Conservation (phyloP, 768 basidiomycete species). For the Amanita rubescens region DNA sequence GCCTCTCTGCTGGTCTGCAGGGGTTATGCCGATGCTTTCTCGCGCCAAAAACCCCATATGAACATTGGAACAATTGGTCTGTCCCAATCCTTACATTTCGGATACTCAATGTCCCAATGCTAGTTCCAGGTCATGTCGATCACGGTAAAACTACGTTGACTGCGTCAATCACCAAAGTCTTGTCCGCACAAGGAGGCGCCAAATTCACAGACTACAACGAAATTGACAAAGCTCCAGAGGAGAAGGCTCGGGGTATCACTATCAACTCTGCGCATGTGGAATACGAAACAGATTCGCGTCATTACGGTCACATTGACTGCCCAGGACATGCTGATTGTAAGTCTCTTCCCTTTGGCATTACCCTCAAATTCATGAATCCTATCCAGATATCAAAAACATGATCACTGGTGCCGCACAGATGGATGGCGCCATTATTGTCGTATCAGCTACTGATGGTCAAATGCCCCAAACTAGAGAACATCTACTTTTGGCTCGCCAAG, state of each 20-base stretch:
- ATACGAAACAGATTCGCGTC: constrained; percentile 84
- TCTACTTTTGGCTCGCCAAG: constrained; percentile 93
- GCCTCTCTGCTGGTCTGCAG: constrained; percentile 30
- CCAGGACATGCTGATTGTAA: constrained; percentile 92
- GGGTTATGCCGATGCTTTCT: constrained; percentile 74
- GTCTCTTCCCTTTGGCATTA: constrained; percentile 16
- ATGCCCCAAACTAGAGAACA: constrained; percentile 99
- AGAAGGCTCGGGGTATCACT: constrained; percentile 98
- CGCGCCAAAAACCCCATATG: constrained; percentile 82
- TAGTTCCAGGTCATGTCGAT: constrained; percentile 75
- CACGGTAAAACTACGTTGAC: constrained; percentile 98
- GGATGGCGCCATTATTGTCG: constrained; percentile 94
- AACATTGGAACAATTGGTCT: constrained; percentile 91
- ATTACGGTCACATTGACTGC: constrained; percentile 98
- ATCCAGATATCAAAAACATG: constrained; percentile 91
- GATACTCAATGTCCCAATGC: constrained; percentile 4
- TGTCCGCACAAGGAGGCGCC: constrained; percentile 67
- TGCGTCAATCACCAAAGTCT: constrained; percentile 91
- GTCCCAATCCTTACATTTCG: constrained; percentile 11
- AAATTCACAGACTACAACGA: constrained; percentile 93
- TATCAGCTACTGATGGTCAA: constrained; percentile 97
- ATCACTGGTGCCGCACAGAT: constrained; percentile 98
- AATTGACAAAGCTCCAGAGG: constrained; percentile 99
- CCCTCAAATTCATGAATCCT: constrained; percentile 7
- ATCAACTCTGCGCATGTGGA: constrained; percentile 99